A percentile compares a stretch with the other conserved stretches of the same genome.
These are phyloP conservation scores for Akanthomyces muscarius DNA, from an alignment of 2,329 filamentous ascomycete species.

Conservation along the genomic window DNA sequence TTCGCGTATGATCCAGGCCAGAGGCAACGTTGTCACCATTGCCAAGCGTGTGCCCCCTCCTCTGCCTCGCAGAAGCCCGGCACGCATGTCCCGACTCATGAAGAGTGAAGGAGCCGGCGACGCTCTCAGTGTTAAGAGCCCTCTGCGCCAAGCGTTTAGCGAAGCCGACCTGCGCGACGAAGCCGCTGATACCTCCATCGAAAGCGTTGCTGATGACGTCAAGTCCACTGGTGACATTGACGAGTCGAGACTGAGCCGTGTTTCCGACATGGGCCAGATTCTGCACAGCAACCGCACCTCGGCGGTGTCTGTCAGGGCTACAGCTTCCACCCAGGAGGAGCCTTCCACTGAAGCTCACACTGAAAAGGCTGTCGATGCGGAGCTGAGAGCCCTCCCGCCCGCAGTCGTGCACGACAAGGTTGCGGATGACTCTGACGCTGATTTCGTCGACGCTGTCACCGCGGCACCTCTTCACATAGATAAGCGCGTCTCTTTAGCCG, in stretches of 20 bases:
- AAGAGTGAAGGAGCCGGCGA: conserved; percentile 58
- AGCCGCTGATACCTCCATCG: conserved; percentile 12
- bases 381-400: neutral
- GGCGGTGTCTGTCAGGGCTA: neutral
- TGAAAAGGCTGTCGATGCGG: neutral
- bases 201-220: conserved; percentile 3
- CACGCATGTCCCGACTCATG: conserved; percentile 51
- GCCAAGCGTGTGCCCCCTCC: conserved; percentile 74
- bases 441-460: neutral
- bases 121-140: conserved; percentile 47
- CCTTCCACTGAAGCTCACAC: neutral
- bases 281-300: neutral
- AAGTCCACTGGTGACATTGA: conserved; percentile 12
- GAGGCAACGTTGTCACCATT: conserved; percentile 79
- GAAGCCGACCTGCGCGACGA: conserved; percentile 27
- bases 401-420: neutral
- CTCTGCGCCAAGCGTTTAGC: conserved; percentile 47
- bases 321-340: neutral
- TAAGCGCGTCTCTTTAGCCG: neutral
- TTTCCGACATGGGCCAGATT: conserved; percentile 5
- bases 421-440: neutral
- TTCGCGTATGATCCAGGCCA: conserved; percentile 64
- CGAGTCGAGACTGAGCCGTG: conserved; percentile 4
- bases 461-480: neutral
- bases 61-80: conserved; percentile 72